Conservation (phyloP, 2,329 filamentous ascomycete species). For the Neonectria neomacrospora region DNA sequence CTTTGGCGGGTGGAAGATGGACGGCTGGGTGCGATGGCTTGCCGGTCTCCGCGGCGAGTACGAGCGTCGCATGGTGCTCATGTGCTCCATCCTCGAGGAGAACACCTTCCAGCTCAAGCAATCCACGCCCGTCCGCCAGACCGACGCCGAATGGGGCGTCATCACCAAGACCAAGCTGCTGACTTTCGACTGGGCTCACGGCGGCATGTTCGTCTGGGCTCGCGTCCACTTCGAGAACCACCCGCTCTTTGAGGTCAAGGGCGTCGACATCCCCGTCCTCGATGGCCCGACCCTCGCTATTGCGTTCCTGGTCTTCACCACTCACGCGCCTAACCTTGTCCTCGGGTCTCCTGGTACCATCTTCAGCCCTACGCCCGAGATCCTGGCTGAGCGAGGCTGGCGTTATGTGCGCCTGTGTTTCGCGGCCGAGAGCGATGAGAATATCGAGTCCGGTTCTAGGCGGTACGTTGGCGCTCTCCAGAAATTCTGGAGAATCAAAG, state of each 20-base stretch:
- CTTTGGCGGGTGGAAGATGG: slow-evolving; percentile 76
- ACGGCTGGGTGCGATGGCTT: slow-evolving; percentile 93
- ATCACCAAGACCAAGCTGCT: slow-evolving; percentile 80
- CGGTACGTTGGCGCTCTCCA: slow-evolving; percentile 76
- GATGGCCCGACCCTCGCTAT: slow-evolving; percentile 66
- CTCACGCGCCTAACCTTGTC: slow-evolving; percentile 74
- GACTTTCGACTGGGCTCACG: slow-evolving; percentile 82
- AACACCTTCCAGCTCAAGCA: slow-evolving; percentile 74
- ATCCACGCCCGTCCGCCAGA: slow-evolving; percentile 58
- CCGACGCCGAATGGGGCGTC: slow-evolving; percentile 76
- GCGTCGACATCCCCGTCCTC: slow-evolving; percentile 54
- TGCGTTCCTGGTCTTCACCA: slow-evolving; percentile 78
- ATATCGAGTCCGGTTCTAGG: slow-evolving; percentile 70
- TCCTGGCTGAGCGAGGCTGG: slow-evolving; percentile 70
- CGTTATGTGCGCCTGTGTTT: slow-evolving; percentile 84
- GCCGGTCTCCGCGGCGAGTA: slow-evolving; percentile 85
- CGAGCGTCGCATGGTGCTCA: slow-evolving; percentile 83
- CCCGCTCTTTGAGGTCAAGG: slow-evolving; percentile 66
- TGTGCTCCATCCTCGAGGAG: slow-evolving; percentile 79
- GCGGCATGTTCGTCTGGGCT: slow-evolving; percentile 94
- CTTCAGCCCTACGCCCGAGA: slow-evolving; percentile 75
- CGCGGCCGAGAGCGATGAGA: slow-evolving; percentile 80
- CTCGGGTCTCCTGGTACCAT: slow-evolving; percentile 77
- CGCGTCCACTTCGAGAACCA: slow-evolving; percentile 77
- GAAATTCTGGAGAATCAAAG: slow-evolving; percentile 82